Evolutionary conservation across 2,329 filamentous ascomycete species (phyloP).

Genomic region (Colletotrichum camelliae): DNA sequence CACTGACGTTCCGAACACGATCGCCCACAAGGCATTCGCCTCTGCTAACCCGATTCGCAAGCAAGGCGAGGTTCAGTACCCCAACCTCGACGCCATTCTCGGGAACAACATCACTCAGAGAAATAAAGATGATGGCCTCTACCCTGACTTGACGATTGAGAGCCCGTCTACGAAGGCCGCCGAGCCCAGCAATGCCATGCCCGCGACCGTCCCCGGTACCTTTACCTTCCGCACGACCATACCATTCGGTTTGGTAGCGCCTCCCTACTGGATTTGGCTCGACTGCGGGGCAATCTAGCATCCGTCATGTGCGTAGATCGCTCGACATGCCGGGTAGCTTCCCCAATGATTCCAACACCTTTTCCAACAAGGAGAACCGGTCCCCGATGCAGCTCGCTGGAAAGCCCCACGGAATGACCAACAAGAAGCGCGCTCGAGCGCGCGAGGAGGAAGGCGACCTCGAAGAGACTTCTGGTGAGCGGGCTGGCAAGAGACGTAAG

Average conservation of each 20-base stretch:
- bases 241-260: constrained; percentile 62
- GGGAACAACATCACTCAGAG: constrained; percentile 28
- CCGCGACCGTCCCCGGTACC: constrained; percentile 56
- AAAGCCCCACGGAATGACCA: constrained; percentile 66
- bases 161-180: constrained; percentile 18
- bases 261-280: constrained; percentile 60
- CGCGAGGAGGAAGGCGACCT: constrained; percentile 62
- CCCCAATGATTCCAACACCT: constrained; percentile 36
- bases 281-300: constrained; percentile 62
- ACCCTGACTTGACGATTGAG: constrained; percentile 53
- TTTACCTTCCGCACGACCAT: constrained; percentile 72
- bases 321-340: constrained; percentile 62
- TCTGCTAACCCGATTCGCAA: constrained; percentile 42
- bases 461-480: constrained; percentile 61
- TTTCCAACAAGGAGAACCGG: constrained; percentile 62
- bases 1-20: constrained; percentile 43
- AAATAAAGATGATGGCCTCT: constrained; percentile 45
- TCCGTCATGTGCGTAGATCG: constrained; percentile 65
- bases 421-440: constrained; percentile 70
- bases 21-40: constrained; percentile 51
- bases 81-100: constrained; percentile 33
- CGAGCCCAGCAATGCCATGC: constrained; percentile 28
- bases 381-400: constrained; percentile 45
- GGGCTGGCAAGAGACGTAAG: constrained; percentile 65
- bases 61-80: constrained; percentile 37